phyloP scores from a whole-genome alignment of 345 rosid species.

The Acer campestre region DNA sequence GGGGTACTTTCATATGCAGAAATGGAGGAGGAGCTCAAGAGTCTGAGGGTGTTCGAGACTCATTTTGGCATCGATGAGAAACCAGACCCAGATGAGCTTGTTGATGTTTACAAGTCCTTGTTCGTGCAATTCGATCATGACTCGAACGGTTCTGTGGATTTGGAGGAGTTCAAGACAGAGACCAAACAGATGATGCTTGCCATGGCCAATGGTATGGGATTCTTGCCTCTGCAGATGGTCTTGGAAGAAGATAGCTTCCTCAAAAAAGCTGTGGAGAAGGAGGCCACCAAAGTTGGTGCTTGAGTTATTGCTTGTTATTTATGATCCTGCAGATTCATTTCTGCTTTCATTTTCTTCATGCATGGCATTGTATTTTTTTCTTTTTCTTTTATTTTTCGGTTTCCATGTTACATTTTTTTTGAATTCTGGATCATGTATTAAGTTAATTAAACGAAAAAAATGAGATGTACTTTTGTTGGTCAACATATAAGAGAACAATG shows the following conservation, averaged over 20 bases:
- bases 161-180: slow-evolving; percentile 53
- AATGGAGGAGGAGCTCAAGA: slow-evolving; percentile 43
- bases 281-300: slow-evolving; percentile 26
- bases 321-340: neutral
- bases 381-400: too few species aligned
- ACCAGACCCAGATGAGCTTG: slow-evolving; percentile 32
- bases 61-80: slow-evolving; percentile 40
- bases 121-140: slow-evolving; percentile 45
- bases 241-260: slow-evolving; percentile 50
- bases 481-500: too few species aligned
- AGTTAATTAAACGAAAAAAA: neutral
- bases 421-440: neutral
- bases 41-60: slow-evolving; percentile 43
- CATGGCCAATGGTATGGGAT: slow-evolving; percentile 51
- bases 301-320: neutral
- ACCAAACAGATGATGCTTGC: slow-evolving; percentile 46
- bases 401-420: neutral
- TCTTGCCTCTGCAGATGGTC: slow-evolving; percentile 52
- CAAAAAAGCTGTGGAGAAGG: slow-evolving; percentile 50
- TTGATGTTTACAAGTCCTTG: slow-evolving; percentile 29
- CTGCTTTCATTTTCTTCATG: neutral
- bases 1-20: slow-evolving; percentile 48
- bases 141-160: slow-evolving; percentile 38
- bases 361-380: neutral
- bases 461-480: neutral